These are phyloP conservation scores for Pichia sp. DNA, from an alignment of 1,139 yeast genomes.

Conservation along the genomic window DNA sequence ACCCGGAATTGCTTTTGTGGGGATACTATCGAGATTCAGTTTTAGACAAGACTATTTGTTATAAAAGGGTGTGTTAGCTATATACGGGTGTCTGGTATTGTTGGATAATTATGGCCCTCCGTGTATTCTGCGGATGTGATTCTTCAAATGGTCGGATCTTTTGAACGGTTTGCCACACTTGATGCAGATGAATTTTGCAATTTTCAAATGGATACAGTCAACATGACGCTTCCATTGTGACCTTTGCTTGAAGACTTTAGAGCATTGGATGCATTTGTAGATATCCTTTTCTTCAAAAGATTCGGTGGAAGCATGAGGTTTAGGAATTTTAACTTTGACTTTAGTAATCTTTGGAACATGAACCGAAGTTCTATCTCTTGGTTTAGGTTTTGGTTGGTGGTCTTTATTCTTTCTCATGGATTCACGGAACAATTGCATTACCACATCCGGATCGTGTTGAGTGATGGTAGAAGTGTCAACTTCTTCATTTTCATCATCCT, in stretches of 20 bases:
- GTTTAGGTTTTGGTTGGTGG: background rate
- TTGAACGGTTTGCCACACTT: constrained; percentile 27
- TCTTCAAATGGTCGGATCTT: constrained; percentile 31
- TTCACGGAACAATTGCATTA: constrained; percentile 8
- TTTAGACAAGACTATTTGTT: no score
- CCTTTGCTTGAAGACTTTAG: constrained; percentile 27
- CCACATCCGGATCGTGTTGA: constrained; percentile 9
- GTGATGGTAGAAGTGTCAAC: background rate
- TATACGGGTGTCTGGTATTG: no score
- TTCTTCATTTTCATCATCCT: no score
- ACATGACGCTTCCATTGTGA: constrained; percentile 31
- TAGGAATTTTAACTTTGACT: constrained; percentile 1
- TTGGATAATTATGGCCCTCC: background rate
- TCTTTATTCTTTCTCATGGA: constrained; percentile 12
- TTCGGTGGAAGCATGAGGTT: background rate
- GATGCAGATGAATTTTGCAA: constrained; percentile 27
- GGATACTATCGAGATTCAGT: no score
- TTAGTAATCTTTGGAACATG: constrained; percentile 9
- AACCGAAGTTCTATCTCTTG: no score
- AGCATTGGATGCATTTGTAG: constrained; percentile 21
- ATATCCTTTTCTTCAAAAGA: constrained; percentile 8
- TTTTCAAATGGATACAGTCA: constrained; percentile 32
- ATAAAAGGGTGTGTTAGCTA: no score
- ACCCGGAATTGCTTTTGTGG: no score
- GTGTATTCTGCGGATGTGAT: constrained; percentile 29